Base-by-base conservation (phyloP, 2,329 filamentous ascomycete genomes). In the Arachnomyces sp. region DNA sequence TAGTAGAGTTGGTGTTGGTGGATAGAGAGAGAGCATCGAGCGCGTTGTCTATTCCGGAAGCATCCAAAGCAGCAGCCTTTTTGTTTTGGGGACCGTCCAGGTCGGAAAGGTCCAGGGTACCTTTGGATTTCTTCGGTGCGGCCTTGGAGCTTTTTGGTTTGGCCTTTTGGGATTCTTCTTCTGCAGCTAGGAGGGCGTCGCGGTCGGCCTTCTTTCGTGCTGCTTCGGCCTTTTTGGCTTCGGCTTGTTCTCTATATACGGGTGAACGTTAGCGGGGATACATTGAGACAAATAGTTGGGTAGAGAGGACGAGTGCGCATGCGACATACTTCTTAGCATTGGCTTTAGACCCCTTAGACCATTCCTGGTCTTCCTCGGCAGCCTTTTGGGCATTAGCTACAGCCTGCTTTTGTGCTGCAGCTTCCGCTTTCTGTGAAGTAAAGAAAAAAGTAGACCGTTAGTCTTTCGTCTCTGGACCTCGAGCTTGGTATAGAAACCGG, bases 201-300 rank as follows among this genome's bases (percentile, higher is more conserved):
- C 84, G 84, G 61, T 96, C 92, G 38, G 89, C 90, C 68, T 95
- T 96, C 68, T 95, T 94, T 42, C 82, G 80, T 2, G 84, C 85
- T 41, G 74, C 77, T 58, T 93, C 86, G 41, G 83, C 84, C 52
- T 84, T 88, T 67, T 90, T 94, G 36, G 80, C 81, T 36, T 84
- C 85, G 39, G 89, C 87, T 28, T 84, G 82, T 53, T 93, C 87
- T 60, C 89, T 95, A n/a, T n/a, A n/a, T n/a, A n/a, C n/a, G 52
- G 49, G 37, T 6, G 37, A 21, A 38, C 13, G 18, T 31, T 34
- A 28, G 8, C 11, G n/a, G 36, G 31, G 18, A 21, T 17, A 34
- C 35, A n/a, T 38, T 4, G 4, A 28, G n/a, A 8, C 14, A 30
- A 12, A 7, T 21, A 33, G 16, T 31, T 21, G 13, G 12, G 12